Evolutionary conservation across 768 basidiomycete genomes (phyloP).

Genomic region (Imleria badia): DNA sequence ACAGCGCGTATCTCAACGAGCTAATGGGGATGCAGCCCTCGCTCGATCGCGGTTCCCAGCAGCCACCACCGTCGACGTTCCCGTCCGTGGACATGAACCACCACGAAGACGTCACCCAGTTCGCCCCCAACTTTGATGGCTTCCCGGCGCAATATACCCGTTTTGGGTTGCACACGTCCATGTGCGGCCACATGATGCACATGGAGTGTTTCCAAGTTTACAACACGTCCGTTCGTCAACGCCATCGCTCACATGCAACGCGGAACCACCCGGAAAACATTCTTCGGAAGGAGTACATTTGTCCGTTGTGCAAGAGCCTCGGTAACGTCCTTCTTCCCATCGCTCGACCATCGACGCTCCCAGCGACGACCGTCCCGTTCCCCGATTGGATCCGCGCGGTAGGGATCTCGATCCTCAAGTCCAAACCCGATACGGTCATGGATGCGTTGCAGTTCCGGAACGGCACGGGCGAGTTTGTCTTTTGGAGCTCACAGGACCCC

Average conservation of each 20-base stretch:
- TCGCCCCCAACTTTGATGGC: conserved; percentile 71
- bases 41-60: conserved; percentile 53
- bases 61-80: conserved; percentile 36
- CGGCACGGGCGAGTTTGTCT: conserved; percentile 86
- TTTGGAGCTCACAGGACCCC: conserved; percentile 83
- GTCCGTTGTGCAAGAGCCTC: conserved; percentile 94
- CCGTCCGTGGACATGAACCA: conserved; percentile 22
- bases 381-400: conserved; percentile 89
- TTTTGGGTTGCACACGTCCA: conserved; percentile 84
- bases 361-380: conserved; percentile 58
- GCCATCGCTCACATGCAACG: conserved; percentile 85
- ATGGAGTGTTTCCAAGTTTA: conserved; percentile 92
- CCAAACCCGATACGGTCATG: conserved; percentile 68
- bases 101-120: conserved; percentile 29
- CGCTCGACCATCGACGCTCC: conserved; percentile 45
- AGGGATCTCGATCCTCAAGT: conserved; percentile 86
- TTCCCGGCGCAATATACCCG: conserved; percentile 70
- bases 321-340: conserved; percentile 94
- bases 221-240: conserved; percentile 79
- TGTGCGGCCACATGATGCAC: conserved; percentile 98
- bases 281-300: conserved; percentile 92
- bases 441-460: conserved; percentile 75
- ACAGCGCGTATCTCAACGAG: conserved; percentile 65
- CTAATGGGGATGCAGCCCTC: conserved; percentile 60
- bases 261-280: conserved; percentile 94